Conservation (phyloP, 352 stramenopile genomes). For the Phytophthora palmivora region DNA sequence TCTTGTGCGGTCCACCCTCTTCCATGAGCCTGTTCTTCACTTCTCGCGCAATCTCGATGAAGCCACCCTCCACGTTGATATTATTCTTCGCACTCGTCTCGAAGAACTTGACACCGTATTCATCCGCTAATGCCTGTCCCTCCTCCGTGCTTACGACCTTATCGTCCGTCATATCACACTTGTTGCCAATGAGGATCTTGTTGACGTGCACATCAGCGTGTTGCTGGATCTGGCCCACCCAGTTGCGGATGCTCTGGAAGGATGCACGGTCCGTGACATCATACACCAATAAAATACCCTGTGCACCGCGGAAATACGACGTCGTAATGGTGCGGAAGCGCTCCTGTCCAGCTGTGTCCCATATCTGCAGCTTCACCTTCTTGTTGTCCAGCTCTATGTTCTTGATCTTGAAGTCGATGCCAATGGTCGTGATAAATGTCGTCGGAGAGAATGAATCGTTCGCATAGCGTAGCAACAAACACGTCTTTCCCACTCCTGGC, state of each 20-base stretch:
- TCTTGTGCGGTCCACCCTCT: constrained; percentile 88
- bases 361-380: constrained; percentile 99
- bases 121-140: constrained; percentile 93
- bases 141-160: constrained; percentile 96
- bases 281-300: constrained; percentile 99
- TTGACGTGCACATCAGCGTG: constrained; percentile 99
- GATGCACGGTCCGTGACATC: constrained; percentile 97
- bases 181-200: constrained; percentile 99
- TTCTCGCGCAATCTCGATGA: constrained; percentile 90
- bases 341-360: constrained; percentile 99
- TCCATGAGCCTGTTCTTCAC: constrained; percentile 92
- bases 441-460: constrained; percentile 92
- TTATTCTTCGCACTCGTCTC: constrained; percentile 97
- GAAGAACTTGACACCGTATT: constrained; percentile 96
- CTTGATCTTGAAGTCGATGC: constrained; percentile 94
- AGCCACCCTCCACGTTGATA: constrained; percentile 94
- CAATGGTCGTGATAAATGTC: constrained; percentile 92
- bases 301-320: constrained; percentile 98
- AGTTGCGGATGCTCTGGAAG: constrained; percentile 98
- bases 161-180: constrained; percentile 98
- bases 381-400: constrained; percentile 96
- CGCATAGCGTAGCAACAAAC: constrained; percentile 87
- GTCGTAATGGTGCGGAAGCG: constrained; percentile 99
- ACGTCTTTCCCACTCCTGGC: constrained; percentile 90
- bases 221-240: constrained; percentile 97